These are phyloP conservation scores for Rhynchosporium graminicola DNA, from an alignment of 2,329 filamentous ascomycete genomes.

Conservation along the genomic window DNA sequence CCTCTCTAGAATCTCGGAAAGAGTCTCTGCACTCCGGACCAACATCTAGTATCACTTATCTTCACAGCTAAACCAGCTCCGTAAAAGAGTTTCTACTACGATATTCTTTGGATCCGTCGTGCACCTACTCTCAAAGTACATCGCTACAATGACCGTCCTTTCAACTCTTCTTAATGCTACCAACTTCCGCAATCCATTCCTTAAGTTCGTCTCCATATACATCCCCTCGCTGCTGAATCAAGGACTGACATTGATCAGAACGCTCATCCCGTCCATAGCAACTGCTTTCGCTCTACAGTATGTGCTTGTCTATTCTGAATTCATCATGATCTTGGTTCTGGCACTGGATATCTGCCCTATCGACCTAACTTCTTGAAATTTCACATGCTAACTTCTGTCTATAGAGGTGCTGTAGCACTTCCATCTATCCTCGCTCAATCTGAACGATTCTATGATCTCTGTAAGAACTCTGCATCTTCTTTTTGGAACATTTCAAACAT, in stretches of 20 bases:
- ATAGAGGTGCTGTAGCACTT: slow-evolving; percentile 54
- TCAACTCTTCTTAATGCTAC: slow-evolving; percentile 58
- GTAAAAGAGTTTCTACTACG: neutral
- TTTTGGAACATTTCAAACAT: too few species aligned
- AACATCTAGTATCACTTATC: too few species aligned
- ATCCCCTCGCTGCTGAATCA: neutral
- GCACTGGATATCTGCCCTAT: too few species aligned
- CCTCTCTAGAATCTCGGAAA: too few species aligned
- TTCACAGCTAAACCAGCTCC: neutral
- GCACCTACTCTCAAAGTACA: neutral
- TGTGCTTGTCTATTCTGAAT: too few species aligned
- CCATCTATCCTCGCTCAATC: slow-evolving; percentile 61
- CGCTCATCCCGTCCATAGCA: slow-evolving; percentile 60
- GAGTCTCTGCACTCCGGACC: too few species aligned
- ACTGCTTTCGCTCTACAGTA: slow-evolving; percentile 63
- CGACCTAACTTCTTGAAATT: too few species aligned
- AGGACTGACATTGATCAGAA: slow-evolving; percentile 37
- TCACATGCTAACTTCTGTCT: too few species aligned
- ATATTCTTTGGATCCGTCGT: neutral
- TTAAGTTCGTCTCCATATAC: slow-evolving; percentile 43
- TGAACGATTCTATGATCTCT: slow-evolving; percentile 67
- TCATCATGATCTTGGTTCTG: too few species aligned
- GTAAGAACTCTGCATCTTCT: neutral
- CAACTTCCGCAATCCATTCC: slow-evolving; percentile 61
- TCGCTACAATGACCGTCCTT: slow-evolving; percentile 39